Evolutionary conservation across 805 yeast genomes (phyloP).

Genomic region (Zygosaccharomyces pseudorouxii): DNA sequence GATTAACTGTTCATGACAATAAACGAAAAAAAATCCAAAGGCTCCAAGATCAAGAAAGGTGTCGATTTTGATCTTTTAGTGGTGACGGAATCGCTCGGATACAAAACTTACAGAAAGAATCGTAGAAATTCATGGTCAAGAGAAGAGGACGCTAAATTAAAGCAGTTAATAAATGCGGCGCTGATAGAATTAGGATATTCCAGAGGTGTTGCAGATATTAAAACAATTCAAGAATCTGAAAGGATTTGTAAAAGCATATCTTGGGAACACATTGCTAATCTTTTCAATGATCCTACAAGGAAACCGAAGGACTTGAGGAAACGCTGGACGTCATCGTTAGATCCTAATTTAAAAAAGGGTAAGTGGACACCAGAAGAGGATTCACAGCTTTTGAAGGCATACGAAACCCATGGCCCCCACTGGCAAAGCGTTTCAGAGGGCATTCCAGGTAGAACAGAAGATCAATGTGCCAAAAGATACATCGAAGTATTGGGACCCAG

Average conservation of each 20-base stretch:
- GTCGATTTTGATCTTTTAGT: constrained; percentile 39
- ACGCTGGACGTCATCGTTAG: constrained; percentile 81
- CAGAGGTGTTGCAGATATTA: constrained; percentile 34
- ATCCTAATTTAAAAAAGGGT: constrained; percentile 78
- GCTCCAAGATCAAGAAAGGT: constrained; percentile 21
- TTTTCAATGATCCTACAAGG: constrained; percentile 45
- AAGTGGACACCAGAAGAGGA: constrained; percentile 86
- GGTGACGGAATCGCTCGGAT: constrained; percentile 68
- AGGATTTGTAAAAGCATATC: constrained; percentile 39
- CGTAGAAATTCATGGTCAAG: constrained; percentile 69
- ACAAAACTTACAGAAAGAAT: constrained; percentile 62
- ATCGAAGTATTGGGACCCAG: constrained; percentile 82
- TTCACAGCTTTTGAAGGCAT: constrained; percentile 56
- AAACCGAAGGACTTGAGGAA: constrained; percentile 81
- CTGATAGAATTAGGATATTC: constrained; percentile 35
- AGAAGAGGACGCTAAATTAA: constrained; percentile 62
- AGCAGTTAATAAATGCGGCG: constrained; percentile 39
- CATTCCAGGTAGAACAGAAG: constrained; percentile 84
- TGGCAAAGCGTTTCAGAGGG: constrained; percentile 81
- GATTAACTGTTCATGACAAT: neutral
- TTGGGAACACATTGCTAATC: constrained; percentile 58
- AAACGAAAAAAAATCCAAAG: constrained; percentile 12
- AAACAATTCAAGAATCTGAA: constrained; percentile 27
- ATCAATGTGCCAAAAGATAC: constrained; percentile 90
- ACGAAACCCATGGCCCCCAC: constrained; percentile 62